Conservation (phyloP, 208 protist genomes). For the Leishmania lainsoni region DNA sequence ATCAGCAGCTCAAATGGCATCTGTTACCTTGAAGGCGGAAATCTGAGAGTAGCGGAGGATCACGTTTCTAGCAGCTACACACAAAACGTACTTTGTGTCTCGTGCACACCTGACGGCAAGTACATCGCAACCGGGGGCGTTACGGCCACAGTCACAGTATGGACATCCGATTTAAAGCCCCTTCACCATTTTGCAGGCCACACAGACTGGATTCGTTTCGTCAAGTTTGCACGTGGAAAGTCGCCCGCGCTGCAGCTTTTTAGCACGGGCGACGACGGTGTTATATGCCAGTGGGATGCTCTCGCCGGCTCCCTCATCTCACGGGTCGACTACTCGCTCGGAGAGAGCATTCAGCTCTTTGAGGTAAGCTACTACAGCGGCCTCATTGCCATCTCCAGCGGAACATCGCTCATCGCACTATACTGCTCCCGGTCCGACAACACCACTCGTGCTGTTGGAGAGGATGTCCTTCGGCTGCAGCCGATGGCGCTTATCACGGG, state of each 20-base stretch:
- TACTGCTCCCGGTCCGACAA: constrained; percentile 46
- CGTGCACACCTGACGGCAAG: constrained; percentile 58
- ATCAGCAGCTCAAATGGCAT: constrained; percentile 38
- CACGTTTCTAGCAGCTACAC: constrained; percentile 32
- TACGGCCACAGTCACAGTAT: constrained; percentile 65
- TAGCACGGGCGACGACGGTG: constrained; percentile 83
- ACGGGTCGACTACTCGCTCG: constrained; percentile 63
- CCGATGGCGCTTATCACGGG: constrained; percentile 60
- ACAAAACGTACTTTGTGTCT: constrained; percentile 69
- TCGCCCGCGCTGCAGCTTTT: constrained; percentile 57
- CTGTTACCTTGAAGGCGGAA: constrained; percentile 14
- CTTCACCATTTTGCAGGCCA: constrained; percentile 70
- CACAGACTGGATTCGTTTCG: constrained; percentile 85
- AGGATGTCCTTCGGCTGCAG: constrained; percentile 53
- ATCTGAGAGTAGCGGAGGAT: constrained; percentile 23
- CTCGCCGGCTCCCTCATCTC: constrained; percentile 52
- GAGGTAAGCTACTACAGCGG: constrained; percentile 65
- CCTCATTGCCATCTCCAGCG: constrained; percentile 67
- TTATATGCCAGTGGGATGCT: constrained; percentile 79
- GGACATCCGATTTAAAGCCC: constrained; percentile 54
- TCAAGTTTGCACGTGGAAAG: constrained; percentile 59
- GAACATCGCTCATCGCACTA: constrained; percentile 57
- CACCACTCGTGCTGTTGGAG: constrained; percentile 25
- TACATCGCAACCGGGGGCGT: constrained; percentile 68
- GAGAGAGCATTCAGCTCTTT: constrained; percentile 77